Base-by-base conservation (phyloP, 2,329 filamentous ascomycete species). In the Xylaria hypoxylon region DNA sequence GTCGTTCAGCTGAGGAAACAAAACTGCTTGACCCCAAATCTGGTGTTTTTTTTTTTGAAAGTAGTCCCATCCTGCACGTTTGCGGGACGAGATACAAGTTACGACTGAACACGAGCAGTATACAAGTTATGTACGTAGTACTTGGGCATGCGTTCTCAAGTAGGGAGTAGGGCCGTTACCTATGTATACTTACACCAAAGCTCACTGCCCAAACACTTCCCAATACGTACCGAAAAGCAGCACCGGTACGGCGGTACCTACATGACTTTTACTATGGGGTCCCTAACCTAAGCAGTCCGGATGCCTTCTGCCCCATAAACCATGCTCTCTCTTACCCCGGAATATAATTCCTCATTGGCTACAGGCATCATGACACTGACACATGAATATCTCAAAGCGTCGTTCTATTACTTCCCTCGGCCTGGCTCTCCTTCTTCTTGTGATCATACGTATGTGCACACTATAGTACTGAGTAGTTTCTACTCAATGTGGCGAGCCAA, bases 1-100 rank as follows among this genome's bases (percentile, higher is more conserved):
- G 40, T 40, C 19, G 13, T 17, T 11, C 38, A 47, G 47, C 62
- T 55, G 62, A 64, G 62, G 62, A 40, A 64, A 13, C 28, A 24
- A 26, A 40, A 42, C 40, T 47, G 31, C 38, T 59, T 35, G 45
- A 24, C 51, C 28, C 13, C 17, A 50, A 53, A 51, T 51, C 24
- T n/a, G 17, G 38, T 19, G 51, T 17, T 31, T 24, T 42, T 3
- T 10, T 45, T 59, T 52, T 7, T 15, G 61, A 26, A 59, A 48
- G 33, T 10, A 42, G 22, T 28, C 52, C 35, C 42, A 38, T 55
- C 52, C 15, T 42, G 8, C 22, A 10, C 15, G 42, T 28, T 28
- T 8, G n/a, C 22, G 7, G 35, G 11, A 55, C 15, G 52, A 42
- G 22, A 38, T 8, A 5, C 6, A 24, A 42, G 52, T n/a, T 55